These are phyloP conservation scores for Aspergillus bridgeri DNA, from an alignment of 495 filamentous ascomycete genomes.

Conservation along the genomic window DNA sequence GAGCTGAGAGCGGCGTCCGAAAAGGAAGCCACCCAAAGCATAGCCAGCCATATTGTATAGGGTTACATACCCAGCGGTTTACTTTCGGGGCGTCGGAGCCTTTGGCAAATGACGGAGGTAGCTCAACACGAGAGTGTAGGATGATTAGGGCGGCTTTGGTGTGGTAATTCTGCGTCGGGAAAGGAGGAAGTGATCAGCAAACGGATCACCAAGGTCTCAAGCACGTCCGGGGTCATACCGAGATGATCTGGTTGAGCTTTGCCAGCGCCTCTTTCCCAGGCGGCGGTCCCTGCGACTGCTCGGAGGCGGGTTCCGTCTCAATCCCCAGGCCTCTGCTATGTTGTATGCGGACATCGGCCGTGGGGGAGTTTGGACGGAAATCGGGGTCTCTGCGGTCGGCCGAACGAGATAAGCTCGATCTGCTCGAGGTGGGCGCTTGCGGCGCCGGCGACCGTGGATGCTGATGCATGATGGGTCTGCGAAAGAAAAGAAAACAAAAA, in stretches of 20 bases:
- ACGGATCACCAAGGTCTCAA: background rate
- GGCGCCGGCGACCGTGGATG: conserved; percentile 68
- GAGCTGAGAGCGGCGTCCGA: background rate
- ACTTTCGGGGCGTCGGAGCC: conserved; percentile 59
- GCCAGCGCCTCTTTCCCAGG: conserved; percentile 57
- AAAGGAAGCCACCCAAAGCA: background rate
- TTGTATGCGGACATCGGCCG: conserved; percentile 35
- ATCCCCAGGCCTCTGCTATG: conserved; percentile 37
- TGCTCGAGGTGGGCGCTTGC: conserved; percentile 62
- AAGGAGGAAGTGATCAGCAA: conserved; percentile 3
- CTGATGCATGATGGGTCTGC: conserved; percentile 65
- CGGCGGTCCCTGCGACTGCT: conserved; percentile 33
- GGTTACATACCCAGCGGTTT: conserved; percentile 86
- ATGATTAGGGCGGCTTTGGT: conserved; percentile 85
- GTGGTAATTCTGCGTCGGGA: conserved; percentile 71
- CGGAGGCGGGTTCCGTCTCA: conserved; percentile 41
- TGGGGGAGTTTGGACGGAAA: conserved; percentile 31
- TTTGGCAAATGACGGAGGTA: conserved; percentile 59
- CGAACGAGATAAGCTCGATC: conserved; percentile 64
- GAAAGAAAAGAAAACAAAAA: no score
- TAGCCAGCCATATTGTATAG: background rate
- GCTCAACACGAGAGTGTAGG: conserved; percentile 69
- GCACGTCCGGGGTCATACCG: conserved; percentile 56
- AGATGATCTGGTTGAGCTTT: conserved; percentile 86
- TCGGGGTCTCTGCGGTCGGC: conserved; percentile 68